Evolutionary conservation across 2,329 filamentous ascomycete species (phyloP).

Genomic region (Ophiocordyceps sinensis): DNA sequence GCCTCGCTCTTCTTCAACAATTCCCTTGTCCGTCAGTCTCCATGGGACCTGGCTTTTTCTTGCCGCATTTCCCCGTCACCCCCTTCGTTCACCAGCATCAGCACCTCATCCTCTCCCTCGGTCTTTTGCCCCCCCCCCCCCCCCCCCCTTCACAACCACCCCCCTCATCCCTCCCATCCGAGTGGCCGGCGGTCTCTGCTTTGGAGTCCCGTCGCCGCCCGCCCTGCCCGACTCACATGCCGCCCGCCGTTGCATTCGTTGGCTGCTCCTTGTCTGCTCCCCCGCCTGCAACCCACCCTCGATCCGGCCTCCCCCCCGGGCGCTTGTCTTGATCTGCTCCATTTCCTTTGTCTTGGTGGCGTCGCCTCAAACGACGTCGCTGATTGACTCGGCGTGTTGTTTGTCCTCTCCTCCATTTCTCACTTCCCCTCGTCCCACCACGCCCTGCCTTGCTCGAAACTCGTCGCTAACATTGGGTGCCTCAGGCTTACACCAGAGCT

Average conservation of each 20-base stretch:
- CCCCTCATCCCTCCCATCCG: conserved; percentile 3
- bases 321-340: not conserved
- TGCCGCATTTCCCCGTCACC: not conserved
- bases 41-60: not conserved
- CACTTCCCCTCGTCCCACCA: not conserved
- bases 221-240: conserved; percentile 2
- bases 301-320: conserved; percentile 1
- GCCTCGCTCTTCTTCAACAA: no score
- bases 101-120: not conserved
- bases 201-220: not conserved
- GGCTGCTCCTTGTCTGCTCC: not conserved
- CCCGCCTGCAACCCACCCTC: conserved; percentile 2
- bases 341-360: not conserved
- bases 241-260: conserved; percentile 2
- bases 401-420: not conserved
- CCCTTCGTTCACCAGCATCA: not conserved
- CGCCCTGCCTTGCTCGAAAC: not conserved
- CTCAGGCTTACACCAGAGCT: conserved; percentile 39
- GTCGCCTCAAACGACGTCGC: not conserved
- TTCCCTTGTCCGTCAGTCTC: not conserved
- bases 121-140: not conserved
- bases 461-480: not conserved
- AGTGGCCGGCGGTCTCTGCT: conserved; percentile 3
- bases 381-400: not conserved
- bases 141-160: not conserved